Evolutionary conservation across 176 grass and related monocot genomes (phyloP).

Genomic region (Lolium rigidum): DNA sequence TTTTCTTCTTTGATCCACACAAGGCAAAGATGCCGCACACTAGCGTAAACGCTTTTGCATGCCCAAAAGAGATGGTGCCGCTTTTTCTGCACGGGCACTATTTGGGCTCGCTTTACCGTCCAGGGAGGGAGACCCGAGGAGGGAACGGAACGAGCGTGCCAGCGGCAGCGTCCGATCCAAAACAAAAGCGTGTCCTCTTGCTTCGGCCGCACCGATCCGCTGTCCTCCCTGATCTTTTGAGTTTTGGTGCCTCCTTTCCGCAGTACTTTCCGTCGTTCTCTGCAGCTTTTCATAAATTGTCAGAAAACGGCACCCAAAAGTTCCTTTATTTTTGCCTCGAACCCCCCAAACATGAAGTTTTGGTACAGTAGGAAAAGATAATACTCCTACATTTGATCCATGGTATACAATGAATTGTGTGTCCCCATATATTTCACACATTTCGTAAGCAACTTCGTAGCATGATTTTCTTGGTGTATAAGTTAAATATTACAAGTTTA

Average conservation of each 20-base stretch:
- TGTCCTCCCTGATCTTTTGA: not conserved
- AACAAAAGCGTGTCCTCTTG: not conserved
- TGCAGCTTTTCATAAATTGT: not conserved
- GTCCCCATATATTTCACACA: not conserved
- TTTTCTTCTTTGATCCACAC: not conserved
- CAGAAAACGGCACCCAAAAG: not conserved
- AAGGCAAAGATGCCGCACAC: not conserved
- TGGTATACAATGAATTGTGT: not conserved
- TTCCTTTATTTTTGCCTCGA: not conserved
- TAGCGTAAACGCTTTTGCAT: not conserved
- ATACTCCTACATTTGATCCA: too few species aligned
- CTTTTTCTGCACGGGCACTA: conserved; percentile 4
- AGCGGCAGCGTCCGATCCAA: not conserved
- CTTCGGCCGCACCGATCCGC: not conserved
- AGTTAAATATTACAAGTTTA: not conserved
- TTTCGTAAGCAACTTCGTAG: not conserved
- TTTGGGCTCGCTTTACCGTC: not conserved
- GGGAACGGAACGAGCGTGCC: not conserved
- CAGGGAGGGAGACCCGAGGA: not conserved
- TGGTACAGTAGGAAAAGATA: too few species aligned
- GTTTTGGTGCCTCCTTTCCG: not conserved
- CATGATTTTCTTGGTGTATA: not conserved
- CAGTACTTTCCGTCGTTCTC: not conserved
- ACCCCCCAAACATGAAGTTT: not conserved
- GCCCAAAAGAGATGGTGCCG: not conserved